Conservation (phyloP, 129 eudicot genomes). For the Escallonia herrerae region DNA sequence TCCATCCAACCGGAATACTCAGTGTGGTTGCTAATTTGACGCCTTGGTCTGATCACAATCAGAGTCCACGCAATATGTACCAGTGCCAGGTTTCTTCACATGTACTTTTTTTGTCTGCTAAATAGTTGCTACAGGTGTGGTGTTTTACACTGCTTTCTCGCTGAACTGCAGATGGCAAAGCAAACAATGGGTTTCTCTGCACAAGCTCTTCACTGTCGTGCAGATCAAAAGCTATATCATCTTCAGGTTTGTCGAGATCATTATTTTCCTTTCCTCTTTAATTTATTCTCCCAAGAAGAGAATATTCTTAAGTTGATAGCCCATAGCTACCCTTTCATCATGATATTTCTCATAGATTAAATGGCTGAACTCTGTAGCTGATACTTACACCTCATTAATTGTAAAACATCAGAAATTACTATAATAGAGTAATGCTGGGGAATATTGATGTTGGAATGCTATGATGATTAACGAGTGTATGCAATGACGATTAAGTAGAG, state of each 20-base stretch:
- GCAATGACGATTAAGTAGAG: too few species aligned
- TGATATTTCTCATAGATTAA: too few species aligned
- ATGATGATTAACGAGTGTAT: too few species aligned
- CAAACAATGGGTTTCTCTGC: slow-evolving; percentile 97
- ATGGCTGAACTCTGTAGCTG: too few species aligned
- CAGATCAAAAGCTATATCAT: slow-evolving; percentile 94
- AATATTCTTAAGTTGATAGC: too few species aligned
- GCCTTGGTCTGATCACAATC: slow-evolving; percentile 98
- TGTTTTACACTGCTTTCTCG: not conserved
- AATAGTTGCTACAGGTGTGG: not conserved
- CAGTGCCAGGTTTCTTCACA: slow-evolving; percentile 80
- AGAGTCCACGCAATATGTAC: slow-evolving; percentile 97
- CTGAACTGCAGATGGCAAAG: slow-evolving; percentile 71
- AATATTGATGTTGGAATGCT: too few species aligned
- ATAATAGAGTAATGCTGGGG: too few species aligned
- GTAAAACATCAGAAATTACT: too few species aligned
- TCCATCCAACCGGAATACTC: slow-evolving; percentile 92
- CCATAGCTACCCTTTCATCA: too few species aligned
- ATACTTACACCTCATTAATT: too few species aligned
- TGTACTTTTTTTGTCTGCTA: not conserved
- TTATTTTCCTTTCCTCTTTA: not conserved
- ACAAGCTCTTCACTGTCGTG: slow-evolving; percentile 70
- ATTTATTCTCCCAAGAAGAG: too few species aligned
- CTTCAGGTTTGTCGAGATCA: slow-evolving; percentile 59
- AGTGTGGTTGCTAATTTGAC: slow-evolving; percentile 95